phyloP scores from a whole-genome alignment of 805 yeast species.

The Candida caryicola region DNA sequence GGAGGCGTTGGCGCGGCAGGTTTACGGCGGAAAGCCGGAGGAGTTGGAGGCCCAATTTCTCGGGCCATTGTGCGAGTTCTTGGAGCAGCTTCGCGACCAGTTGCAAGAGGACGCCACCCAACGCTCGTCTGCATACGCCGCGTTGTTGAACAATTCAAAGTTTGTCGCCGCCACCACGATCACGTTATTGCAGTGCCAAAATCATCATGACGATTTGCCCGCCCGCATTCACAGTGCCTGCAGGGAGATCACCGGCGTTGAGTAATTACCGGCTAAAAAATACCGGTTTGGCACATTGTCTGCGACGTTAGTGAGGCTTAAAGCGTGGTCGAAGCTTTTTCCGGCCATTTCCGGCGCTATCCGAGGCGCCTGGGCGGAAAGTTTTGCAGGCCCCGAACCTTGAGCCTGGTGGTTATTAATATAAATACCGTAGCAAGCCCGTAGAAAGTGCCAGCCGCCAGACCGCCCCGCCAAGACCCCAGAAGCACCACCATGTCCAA shows the following conservation, averaged over 20 bases:
- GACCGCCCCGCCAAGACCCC: too few relatives aligned
- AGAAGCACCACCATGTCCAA: conserved; percentile 14
- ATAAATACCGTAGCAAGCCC: too few relatives aligned
- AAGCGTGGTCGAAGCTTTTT: too few relatives aligned
- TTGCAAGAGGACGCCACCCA: conserved; percentile 2
- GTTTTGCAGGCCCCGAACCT: not conserved
- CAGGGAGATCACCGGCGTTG: conserved; percentile 1
- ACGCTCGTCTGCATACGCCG: conserved; percentile 7
- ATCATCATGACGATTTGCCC: too few relatives aligned
- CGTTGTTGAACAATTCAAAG: conserved; percentile 29
- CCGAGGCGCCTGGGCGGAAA: not conserved
- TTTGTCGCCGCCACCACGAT: conserved; percentile 28
- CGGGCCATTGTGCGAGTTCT: conserved; percentile 9
- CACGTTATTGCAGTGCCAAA: conserved; percentile 1
- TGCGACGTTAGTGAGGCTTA: too few relatives aligned
- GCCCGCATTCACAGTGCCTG: too few relatives aligned
- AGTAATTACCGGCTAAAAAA: not conserved
- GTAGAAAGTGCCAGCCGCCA: too few relatives aligned
- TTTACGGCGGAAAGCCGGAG: conserved; percentile 2
- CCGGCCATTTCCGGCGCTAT: not conserved
- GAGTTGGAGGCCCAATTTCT: conserved; percentile 8
- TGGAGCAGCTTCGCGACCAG: conserved; percentile 11
- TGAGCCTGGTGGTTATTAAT: not conserved
- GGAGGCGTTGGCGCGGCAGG: conserved; percentile 2
- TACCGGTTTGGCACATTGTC: not conserved